Evolutionary conservation across 768 basidiomycete species (phyloP), one percentile per base, ranked within the genome.

Genomic region (Auriscalpium orientale): DNA sequence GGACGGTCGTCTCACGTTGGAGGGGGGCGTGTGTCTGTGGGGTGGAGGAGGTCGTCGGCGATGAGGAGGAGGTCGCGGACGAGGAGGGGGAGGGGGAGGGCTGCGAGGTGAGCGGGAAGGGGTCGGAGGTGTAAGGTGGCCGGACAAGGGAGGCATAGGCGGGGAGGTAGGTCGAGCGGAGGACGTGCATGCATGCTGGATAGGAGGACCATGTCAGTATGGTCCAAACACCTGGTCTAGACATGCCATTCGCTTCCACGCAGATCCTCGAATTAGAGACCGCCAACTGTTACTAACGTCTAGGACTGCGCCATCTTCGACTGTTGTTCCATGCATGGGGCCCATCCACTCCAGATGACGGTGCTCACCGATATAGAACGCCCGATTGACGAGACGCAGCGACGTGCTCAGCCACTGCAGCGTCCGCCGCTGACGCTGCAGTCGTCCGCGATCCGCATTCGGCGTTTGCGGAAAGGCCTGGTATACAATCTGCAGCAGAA

Each of bases 111-210:
- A 76, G 69, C 0, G 88, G 89, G 70, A 91, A 92, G 0, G 90
- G 89, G 61, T 93, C 88, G 46, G 85, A 85, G 4, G 85, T 74
- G 69, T 91, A 91, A 0, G 87, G 87, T 0, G 75, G 65, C 22
- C 83, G 80, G 58, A 93, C 75, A 47, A 85, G 76, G 15, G 75
- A 71, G 21, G 71, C 70, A 65, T 92, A 93, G 0, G 79, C 72
- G 7, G 82, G 79, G 45, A 92, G 73, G 67, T 90, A 91, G 0
- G 82, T 81, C 0, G 85, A 86, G 38, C 91, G 80, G 4, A 93
- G 76, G 58, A 91, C 79, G 62, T 91, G 83, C 89, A 90, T 91
- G 69, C 80, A 88, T 12, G 88, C 86, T 84, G 48, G 28, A 28
- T 13, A 34, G 47, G 22, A 4, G 36, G 33, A 35, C 35, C 28